Evolutionary conservation across 441 rosid genomes (phyloP), one percentile per base, ranked within the genome.

Genomic region (Biscutella laevigata): DNA sequence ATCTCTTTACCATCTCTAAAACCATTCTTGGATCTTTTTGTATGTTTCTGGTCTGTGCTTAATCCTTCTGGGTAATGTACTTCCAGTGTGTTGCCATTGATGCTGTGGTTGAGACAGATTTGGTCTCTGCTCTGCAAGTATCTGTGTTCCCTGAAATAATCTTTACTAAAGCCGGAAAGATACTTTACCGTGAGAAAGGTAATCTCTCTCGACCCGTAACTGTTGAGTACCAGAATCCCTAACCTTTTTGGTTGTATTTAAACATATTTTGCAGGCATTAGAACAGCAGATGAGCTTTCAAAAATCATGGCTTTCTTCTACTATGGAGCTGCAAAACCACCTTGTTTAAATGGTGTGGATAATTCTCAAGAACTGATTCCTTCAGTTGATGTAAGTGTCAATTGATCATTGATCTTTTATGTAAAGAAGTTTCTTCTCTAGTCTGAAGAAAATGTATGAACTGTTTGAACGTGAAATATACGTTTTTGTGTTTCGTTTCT

Each of bases 241-340:
- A n/a, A n/a, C n/a, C n/a, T n/a, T n/a, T n/a, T n/a, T n/a, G n/a
- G n/a, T n/a, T n/a, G n/a, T n/a, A n/a, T n/a, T n/a, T n/a, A n/a
- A n/a, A n/a, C n/a, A n/a, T n/a, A n/a, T n/a, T n/a, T n/a, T n/a
- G n/a, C n/a, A n/a, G n/a, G n/a, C n/a, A n/a, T n/a, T n/a, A n/a
- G n/a, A n/a, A n/a, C n/a, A n/a, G n/a, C n/a, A n/a, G n/a, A n/a
- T n/a, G n/a, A n/a, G n/a, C n/a, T n/a, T n/a, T n/a, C n/a, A n/a
- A 90, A 84, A 61, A 84, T 90, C 13, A 90, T 84, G 96, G 96
- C 98, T 0, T 90, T 79, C 74, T 90, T 77, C 73, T 87, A 87
- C 57, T 87, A 84, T 39, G 96, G 96, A 70, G 96, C 92, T 53
- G 82, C 86, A 36, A 84, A 81, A 72, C 95, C 95, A 28, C 76